Conservation (phyloP, 352 stramenopile genomes). For the Saprolegnia diclina region DNA sequence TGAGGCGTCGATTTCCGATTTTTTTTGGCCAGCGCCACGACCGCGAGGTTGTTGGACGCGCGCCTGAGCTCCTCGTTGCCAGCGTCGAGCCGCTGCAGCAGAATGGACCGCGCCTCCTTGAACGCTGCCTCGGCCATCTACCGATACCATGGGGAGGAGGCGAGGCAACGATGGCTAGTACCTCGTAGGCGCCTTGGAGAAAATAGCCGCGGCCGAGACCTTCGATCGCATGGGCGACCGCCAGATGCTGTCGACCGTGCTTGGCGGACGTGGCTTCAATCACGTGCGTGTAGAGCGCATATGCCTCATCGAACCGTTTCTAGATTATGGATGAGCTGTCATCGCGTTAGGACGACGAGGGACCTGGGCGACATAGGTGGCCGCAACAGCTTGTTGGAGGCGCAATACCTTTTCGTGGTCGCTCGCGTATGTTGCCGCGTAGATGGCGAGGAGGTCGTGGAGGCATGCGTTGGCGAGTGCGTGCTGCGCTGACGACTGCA, state of each 20-base stretch:
- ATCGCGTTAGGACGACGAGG: neutral
- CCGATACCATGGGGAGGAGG: neutral
- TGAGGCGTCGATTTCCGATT: slow-evolving; percentile 42
- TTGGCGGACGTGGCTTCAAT: slow-evolving; percentile 26
- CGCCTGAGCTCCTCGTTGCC: slow-evolving; percentile 32
- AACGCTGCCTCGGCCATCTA: slow-evolving; percentile 47
- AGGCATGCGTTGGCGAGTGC: slow-evolving; percentile 30
- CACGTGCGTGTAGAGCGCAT: slow-evolving; percentile 33
- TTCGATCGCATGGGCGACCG: slow-evolving; percentile 39
- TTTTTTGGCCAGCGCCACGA: slow-evolving; percentile 40
- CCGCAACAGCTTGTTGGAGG: slow-evolving; percentile 35
- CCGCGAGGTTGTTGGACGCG: slow-evolving; percentile 54
- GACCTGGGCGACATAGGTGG: slow-evolving; percentile 43
- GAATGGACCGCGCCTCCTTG: slow-evolving; percentile 32
- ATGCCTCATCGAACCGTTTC: slow-evolving; percentile 42
- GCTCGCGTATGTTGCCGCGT: slow-evolving; percentile 39
- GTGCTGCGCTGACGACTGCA: slow-evolving; percentile 15
- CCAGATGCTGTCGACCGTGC: slow-evolving; percentile 28
- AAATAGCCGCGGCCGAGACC: slow-evolving; percentile 53
- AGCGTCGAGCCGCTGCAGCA: slow-evolving; percentile 18
- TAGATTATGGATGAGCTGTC: slow-evolving; percentile 4
- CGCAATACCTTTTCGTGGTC: slow-evolving; percentile 48
- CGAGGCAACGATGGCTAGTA: slow-evolving; percentile 13
- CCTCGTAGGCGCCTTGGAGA: slow-evolving; percentile 46
- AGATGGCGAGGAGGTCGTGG: slow-evolving; percentile 30